Base-by-base conservation (phyloP, 192 early-diverging fungal species). In the Coemansia sp. region DNA sequence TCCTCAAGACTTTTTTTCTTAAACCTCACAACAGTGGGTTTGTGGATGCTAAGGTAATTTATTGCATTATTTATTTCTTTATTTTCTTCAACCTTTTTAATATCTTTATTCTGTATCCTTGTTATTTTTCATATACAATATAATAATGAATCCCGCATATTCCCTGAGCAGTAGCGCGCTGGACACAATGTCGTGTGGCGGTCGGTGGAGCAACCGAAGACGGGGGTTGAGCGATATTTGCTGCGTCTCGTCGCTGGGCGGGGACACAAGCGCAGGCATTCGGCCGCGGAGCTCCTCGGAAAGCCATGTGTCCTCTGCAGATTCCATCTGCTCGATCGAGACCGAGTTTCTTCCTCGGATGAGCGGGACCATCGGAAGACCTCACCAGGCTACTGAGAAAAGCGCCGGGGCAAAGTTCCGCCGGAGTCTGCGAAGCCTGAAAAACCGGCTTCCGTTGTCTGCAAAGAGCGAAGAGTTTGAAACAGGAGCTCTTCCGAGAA, bases 311-410 rank as follows among this genome's bases (percentile, higher is more conserved):
- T 66, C 60, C 29, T 73, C 48, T 1, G 56, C 71, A 5, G 72
- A 80, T 52, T 75, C 72, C 45, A 80, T 80, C 30, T 80, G 69
- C 57, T 72, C 77, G 28, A 48, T 80, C 10, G 65, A 71, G 30
- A 75, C 72, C 1, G 59, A 60, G 25, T 60, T 80, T 50, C 68
- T 72, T 1, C 61, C 60, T 49, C 77, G 69, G 14, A 66, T 54
- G 42, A 62, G 57, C 66, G 34, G 45, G 49, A 22, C 48, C 38
- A 33, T 57, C 42, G 49, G 66, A 22, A 33, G 42, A 18, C 59
- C 36, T 0, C 33, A 12, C 11, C 16, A 45, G 25, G 17, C 61
- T 42, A 42, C 25, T 7, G 12, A 11, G 7, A 49, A 18, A 42
- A 49, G 48, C 30, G 17, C 34, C 17, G 16, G 18, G 30, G 20